Percentiles rank a stretch among this genome's conserved stretches.
These are phyloP conservation scores for Xylaria intraflava DNA, from an alignment of 495 filamentous ascomycete genomes.

Conservation along the genomic window DNA sequence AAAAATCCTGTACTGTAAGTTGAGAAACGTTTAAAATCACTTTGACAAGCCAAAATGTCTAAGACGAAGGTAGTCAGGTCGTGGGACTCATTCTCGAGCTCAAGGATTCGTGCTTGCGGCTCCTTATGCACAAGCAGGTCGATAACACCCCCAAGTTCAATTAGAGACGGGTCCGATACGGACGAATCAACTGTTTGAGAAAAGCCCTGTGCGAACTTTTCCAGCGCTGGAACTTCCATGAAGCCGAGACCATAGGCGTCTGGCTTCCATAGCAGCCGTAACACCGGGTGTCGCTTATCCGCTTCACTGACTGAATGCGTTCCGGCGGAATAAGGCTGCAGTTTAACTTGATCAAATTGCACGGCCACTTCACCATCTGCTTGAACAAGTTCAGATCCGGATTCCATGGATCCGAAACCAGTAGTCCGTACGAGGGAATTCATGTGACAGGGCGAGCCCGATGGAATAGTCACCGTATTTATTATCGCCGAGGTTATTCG, in stretches of 20 bases:
- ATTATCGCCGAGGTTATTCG: neutral
- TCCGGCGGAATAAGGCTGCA: neutral
- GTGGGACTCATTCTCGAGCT: constrained; percentile 31
- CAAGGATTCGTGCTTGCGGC: constrained; percentile 36
- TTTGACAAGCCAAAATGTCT: neutral
- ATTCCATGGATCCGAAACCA: neutral
- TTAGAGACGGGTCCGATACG: neutral
- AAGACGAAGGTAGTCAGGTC: constrained; percentile 9
- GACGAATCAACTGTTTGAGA: neutral
- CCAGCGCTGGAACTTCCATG: neutral
- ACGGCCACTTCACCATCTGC: neutral
- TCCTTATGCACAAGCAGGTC: constrained; percentile 34
- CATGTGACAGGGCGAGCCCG: neutral
- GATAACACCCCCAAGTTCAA: constrained; percentile 23
- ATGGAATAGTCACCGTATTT: neutral
- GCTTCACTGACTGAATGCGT: neutral
- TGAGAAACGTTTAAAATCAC: neutral
- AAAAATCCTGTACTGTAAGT: neutral
- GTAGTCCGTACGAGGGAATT: neutral
- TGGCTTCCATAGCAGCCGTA: constrained; percentile 1
- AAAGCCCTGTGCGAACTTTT: neutral
- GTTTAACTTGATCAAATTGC: neutral
- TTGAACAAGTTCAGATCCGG: neutral
- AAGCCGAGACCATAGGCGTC: neutral
- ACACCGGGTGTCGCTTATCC: neutral